A percentile compares a stretch with the other conserved stretches of the same genome.
Conservation (phyloP, 805 yeast species). For the Barnettozyma populi region DNA sequence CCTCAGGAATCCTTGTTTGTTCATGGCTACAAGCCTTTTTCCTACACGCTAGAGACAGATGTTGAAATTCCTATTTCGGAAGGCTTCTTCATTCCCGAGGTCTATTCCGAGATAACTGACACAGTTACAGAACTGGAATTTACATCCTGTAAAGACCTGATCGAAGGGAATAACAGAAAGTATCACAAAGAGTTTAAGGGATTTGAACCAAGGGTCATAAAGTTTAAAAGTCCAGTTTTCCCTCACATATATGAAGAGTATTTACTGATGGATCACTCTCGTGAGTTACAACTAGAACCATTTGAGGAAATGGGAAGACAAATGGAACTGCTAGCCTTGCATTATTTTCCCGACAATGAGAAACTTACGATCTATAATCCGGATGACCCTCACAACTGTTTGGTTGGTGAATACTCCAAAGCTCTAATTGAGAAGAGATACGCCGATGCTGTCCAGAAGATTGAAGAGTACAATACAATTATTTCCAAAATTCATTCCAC, state of each 20-base stretch:
- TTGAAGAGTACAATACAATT: constrained; percentile 40
- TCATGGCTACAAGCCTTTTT: constrained; percentile 24
- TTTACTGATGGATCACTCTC: constrained; percentile 39
- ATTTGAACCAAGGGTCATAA: constrained; percentile 22
- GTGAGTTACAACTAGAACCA: constrained; percentile 56
- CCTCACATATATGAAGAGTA: constrained; percentile 48
- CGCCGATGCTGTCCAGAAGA: constrained; percentile 25
- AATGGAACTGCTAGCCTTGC: constrained; percentile 38
- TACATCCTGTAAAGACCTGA: constrained; percentile 15
- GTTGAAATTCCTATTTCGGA: constrained; percentile 20
- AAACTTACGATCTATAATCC: constrained; percentile 30
- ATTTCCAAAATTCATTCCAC: constrained; percentile 30
- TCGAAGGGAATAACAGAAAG: constrained; percentile 15
- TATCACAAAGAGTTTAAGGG: constrained; percentile 27
- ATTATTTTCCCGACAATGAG: constrained; percentile 36
- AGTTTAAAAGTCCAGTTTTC: constrained; percentile 28
- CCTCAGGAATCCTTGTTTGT: constrained; percentile 1
- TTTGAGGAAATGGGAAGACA: constrained; percentile 52
- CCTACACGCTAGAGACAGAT: constrained; percentile 15
- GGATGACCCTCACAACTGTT: constrained; percentile 30
- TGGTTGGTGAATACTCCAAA: constrained; percentile 34
- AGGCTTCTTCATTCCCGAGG: constrained; percentile 29
- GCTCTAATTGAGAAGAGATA: constrained; percentile 29
- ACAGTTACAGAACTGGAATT: constrained; percentile 17
- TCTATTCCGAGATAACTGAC: constrained; percentile 17